These are phyloP conservation scores for Chenopodium suecicum DNA, from an alignment of 148 eudicot species.

Conservation along the genomic window DNA sequence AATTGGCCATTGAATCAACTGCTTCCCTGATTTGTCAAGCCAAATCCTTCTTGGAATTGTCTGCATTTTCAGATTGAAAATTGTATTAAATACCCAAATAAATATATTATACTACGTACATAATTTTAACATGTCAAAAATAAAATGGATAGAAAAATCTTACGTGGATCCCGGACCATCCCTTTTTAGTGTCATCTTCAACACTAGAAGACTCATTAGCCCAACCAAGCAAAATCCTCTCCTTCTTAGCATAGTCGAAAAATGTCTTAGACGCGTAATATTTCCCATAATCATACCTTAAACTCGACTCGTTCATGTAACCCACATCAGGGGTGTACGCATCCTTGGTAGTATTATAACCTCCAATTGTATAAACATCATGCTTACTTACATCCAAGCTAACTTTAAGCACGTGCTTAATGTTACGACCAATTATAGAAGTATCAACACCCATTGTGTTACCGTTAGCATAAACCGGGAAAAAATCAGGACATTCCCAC, in stretches of 20 bases:
- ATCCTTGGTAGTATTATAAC: constrained; percentile 42
- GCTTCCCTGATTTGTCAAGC: constrained; percentile 50
- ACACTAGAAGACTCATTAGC: constrained; percentile 39
- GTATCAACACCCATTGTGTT: constrained; percentile 36
- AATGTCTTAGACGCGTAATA: constrained; percentile 79
- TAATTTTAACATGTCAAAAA: background rate
- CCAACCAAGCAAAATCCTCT: constrained; percentile 81
- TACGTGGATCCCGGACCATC: constrained; percentile 87
- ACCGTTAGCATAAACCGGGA: constrained; percentile 33
- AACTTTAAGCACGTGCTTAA: constrained; percentile 56
- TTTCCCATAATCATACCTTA: constrained; percentile 70
- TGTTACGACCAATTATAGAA: constrained; percentile 13
- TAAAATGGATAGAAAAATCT: constrained; percentile 1
- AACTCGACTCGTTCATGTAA: constrained; percentile 28
- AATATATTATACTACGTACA: no score
- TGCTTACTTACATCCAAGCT: constrained; percentile 44
- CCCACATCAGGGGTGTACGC: constrained; percentile 43
- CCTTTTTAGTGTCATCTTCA: constrained; percentile 33
- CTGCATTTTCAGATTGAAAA: constrained; percentile 27
- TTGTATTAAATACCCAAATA: background rate
- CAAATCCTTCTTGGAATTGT: constrained; percentile 54
- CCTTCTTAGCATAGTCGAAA: constrained; percentile 39
- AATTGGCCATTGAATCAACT: constrained; percentile 75
- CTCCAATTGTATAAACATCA: constrained; percentile 60
- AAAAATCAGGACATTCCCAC: constrained; percentile 91